Evolutionary conservation across 2,329 filamentous ascomycete species (phyloP).

Genomic region (Neonectria ditissima): DNA sequence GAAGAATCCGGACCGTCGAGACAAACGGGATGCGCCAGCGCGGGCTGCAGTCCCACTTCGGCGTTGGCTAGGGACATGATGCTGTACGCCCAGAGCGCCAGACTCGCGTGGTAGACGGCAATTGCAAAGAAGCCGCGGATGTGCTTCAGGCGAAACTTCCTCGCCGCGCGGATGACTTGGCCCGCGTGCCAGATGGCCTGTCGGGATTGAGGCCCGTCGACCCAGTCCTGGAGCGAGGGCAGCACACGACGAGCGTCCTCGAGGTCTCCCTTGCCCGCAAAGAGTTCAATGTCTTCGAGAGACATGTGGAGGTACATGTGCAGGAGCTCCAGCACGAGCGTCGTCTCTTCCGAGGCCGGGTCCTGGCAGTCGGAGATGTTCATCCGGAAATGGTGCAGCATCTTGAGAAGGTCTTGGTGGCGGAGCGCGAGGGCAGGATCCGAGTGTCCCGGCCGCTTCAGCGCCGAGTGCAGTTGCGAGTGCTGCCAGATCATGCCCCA

Average conservation of each 20-base stretch:
- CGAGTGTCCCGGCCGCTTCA: constrained; percentile 19
- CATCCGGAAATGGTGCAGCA: constrained; percentile 21
- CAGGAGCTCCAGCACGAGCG: constrained; percentile 18
- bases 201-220: constrained; percentile 18
- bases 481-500: constrained; percentile 34
- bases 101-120: constrained; percentile 30
- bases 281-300: constrained; percentile 30
- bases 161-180: constrained; percentile 27
- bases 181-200: constrained; percentile 31
- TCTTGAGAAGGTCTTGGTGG: constrained; percentile 27
- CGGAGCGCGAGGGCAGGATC: constrained; percentile 25
- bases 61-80: constrained; percentile 23
- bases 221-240: constrained; percentile 25
- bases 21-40: constrained; percentile 13
- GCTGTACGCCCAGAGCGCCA: constrained; percentile 28
- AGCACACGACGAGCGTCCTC: constrained; percentile 30
- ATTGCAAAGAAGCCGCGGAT: constrained; percentile 30
- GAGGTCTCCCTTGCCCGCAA: constrained; percentile 29
- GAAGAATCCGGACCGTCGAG: constrained; percentile 28
- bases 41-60: not conserved
- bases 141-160: constrained; percentile 16
- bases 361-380: constrained; percentile 23
- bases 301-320: constrained; percentile 33
- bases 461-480: constrained; percentile 14
- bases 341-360: constrained; percentile 6